Evolutionary conservation across 495 filamentous ascomycete species (phyloP).

Genomic region (Aspergillus taichungensis): DNA sequence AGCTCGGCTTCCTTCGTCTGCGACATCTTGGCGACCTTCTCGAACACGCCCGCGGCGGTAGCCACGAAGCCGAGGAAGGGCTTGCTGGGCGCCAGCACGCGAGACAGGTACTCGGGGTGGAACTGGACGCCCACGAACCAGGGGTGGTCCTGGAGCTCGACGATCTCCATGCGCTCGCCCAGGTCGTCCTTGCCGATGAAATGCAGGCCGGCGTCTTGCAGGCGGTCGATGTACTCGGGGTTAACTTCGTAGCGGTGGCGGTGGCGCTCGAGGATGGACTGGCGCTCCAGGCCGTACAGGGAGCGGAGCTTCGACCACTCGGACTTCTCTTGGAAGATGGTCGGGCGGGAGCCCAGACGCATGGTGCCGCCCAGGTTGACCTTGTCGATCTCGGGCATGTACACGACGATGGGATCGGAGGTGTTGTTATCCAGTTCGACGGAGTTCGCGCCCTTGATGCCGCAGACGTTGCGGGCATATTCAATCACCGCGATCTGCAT

Average conservation of each 20-base stretch:
- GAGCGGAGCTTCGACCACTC: constrained; percentile 74
- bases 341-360: constrained; percentile 72
- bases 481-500: constrained; percentile 95
- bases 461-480: constrained; percentile 65
- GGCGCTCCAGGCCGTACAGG: constrained; percentile 52
- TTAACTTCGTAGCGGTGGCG: constrained; percentile 43
- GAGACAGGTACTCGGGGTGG: constrained; percentile 73
- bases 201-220: constrained; percentile 28
- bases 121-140: constrained; percentile 89
- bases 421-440: constrained; percentile 55
- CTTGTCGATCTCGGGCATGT: constrained; percentile 84
- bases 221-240: constrained; percentile 24
- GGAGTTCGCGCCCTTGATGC: constrained; percentile 49
- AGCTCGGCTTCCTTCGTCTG: too few species aligned
- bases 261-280: constrained; percentile 40
- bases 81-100: constrained; percentile 65
- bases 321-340: constrained; percentile 63
- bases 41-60: constrained; percentile 55
- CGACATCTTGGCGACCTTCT: constrained; percentile 29
- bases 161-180: constrained; percentile 81
- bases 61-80: constrained; percentile 85
- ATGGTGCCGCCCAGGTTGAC: constrained; percentile 79
- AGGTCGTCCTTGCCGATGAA: constrained; percentile 70
- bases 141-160: constrained; percentile 83
- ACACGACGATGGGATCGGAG: constrained; percentile 60